Evolutionary conservation across 306 rosid genomes (phyloP), one percentile per base, ranked within the genome.

Genomic region (Quillaja saponaria): DNA sequence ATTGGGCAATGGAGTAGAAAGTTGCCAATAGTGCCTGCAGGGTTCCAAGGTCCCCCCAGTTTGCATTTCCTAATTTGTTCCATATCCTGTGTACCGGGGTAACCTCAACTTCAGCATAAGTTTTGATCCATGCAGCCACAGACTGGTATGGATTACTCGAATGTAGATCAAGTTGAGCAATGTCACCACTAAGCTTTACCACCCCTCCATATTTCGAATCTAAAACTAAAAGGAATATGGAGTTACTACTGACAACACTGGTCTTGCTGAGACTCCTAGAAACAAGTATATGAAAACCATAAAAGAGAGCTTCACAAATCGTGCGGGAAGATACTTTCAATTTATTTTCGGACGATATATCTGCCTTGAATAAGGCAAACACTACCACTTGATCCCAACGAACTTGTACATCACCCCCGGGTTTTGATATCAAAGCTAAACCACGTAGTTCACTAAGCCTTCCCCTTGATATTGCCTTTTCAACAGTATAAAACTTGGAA

Each of bases 1-100:
- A 91, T 61, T 91, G 97, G 34, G 78, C 87, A 65, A 91, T 82
- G 46, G 95, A 80, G 71, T 84, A 78, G 80, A 85, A 87, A 62
- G 96, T 84, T 42, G 97, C 96, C 79, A 88, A 77, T 13, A 91
- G 76, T 69, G 87, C 37, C 57, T 87, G 96, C 16, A 91, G 73
- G 51, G 97, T 84, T 61, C 97, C 97, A 25, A 85, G 33, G 74
- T 91, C 97, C 9, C 96, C 86, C 97, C 97, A 91, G 57, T 77
- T 87, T 40, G 86, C 84, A 78, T 91, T 91, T 74, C 97, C 97
- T 2, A 91, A 58, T 44, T 72, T 79, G 85, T 91, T 91, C 97
- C 97, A 91, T 72, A 91, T 80, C 9, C 78, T 79, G 46, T 88
- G 95, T 42, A 82, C 82, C 0, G 82, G 89, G 42, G 95, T 85